Conservation (phyloP, 495 filamentous ascomycete genomes). For the Trichoderma orchidacearum region DNA sequence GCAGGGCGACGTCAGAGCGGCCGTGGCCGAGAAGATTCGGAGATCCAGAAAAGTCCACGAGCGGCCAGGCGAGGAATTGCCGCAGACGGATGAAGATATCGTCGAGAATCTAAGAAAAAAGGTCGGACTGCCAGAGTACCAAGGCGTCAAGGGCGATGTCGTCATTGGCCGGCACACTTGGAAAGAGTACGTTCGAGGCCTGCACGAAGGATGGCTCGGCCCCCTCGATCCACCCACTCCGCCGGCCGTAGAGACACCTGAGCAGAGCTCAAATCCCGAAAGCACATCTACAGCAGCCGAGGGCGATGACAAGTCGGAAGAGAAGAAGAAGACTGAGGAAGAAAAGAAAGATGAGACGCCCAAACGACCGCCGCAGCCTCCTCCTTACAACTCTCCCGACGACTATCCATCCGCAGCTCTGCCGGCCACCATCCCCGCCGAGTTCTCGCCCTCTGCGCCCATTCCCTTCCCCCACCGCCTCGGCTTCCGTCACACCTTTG, state of each 20-base stretch:
- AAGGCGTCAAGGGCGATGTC: constrained; percentile 67
- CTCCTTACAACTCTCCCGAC: constrained; percentile 53
- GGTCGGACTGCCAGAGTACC: constrained; percentile 52
- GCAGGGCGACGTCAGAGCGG: constrained; percentile 76
- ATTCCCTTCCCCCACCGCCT: constrained; percentile 81
- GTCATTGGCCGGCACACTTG: constrained; percentile 86
- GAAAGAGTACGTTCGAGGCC: constrained; percentile 90
- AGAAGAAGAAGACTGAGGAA: constrained; percentile 13
- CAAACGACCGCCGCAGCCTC: constrained; percentile 34
- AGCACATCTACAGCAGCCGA: neutral
- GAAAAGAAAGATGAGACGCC: constrained; percentile 32
- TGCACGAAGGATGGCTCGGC: constrained; percentile 95
- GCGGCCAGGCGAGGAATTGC: constrained; percentile 24
- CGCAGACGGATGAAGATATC: constrained; percentile 39
- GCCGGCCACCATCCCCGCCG: constrained; percentile 44
- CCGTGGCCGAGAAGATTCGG: constrained; percentile 69
- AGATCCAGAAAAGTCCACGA: constrained; percentile 46
- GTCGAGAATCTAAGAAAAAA: constrained; percentile 41
- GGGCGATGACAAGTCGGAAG: constrained; percentile 5
- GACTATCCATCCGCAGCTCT: constrained; percentile 52
- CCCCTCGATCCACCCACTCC: constrained; percentile 39
- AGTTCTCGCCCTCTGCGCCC: constrained; percentile 50
- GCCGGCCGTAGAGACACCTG: constrained; percentile 15
- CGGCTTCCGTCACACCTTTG: constrained; percentile 84
- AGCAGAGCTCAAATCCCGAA: constrained; percentile 13